Conservation (phyloP, 2,329 filamentous ascomycete species). For the Cephalotrichum gorgonifer region DNA sequence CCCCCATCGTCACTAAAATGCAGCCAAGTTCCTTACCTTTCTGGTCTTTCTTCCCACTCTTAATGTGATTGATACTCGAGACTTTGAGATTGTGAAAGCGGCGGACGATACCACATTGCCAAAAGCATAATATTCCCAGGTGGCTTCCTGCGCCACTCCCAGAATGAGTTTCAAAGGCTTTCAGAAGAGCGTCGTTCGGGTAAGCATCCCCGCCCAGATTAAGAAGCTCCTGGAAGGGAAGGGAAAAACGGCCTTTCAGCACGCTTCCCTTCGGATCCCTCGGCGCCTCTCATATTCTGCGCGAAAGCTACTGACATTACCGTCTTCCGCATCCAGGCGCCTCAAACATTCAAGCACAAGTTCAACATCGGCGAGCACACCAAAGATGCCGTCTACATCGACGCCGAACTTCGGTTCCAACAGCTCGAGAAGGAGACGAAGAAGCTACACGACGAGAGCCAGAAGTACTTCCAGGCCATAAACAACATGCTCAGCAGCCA, state of each 20-base stretch:
- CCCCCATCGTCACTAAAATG: slow-evolving; percentile 5
- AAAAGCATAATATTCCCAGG: neutral
- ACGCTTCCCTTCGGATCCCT: neutral
- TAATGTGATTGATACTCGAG: neutral
- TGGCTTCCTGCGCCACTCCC: slow-evolving; percentile 7
- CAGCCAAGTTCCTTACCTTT: neutral
- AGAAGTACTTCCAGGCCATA: slow-evolving; percentile 96
- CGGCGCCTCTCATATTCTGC: neutral
- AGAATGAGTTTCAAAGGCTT: slow-evolving; percentile 96
- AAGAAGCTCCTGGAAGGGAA: neutral
- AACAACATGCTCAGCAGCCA: slow-evolving; percentile 97
- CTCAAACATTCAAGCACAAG: slow-evolving; percentile 80
- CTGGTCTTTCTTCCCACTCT: neutral
- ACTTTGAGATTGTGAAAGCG: neutral
- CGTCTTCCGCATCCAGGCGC: slow-evolving; percentile 44
- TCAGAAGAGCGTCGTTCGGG: slow-evolving; percentile 77
- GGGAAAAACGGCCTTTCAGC: neutral
- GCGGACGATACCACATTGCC: neutral
- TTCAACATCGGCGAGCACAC: slow-evolving; percentile 96
- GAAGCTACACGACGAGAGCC: slow-evolving; percentile 90
- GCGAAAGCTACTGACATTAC: neutral
- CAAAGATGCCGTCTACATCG: slow-evolving; percentile 89
- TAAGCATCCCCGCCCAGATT: slow-evolving; percentile 33
- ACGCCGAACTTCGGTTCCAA: slow-evolving; percentile 86
- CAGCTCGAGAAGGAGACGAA: slow-evolving; percentile 95